Percentiles rank a stretch among this genome's conserved stretches.
Conservation (phyloP, 2,329 filamentous ascomycete species). For the Aureobasidium sp. region DNA sequence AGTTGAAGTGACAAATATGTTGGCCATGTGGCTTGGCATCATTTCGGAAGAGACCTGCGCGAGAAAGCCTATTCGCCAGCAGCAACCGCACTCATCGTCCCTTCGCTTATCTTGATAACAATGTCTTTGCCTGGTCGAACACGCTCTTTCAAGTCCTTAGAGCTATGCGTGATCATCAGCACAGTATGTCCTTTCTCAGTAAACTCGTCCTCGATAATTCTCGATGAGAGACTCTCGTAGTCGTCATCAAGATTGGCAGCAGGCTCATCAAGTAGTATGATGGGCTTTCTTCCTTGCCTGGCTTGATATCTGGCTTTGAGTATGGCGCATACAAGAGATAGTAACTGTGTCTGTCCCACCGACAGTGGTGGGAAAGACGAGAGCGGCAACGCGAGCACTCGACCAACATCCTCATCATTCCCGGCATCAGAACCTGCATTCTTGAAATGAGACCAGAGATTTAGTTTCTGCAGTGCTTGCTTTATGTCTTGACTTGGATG, state of each 20-base stretch:
- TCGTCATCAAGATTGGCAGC: constrained; percentile 11
- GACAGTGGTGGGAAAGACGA: constrained; percentile 19
- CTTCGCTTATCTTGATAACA: neutral
- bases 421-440: constrained; percentile 22
- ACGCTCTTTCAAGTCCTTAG: constrained; percentile 21
- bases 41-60: neutral
- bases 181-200: constrained; percentile 44
- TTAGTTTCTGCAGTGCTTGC: constrained; percentile 35
- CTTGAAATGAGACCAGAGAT: constrained; percentile 24
- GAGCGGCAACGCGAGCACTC: constrained; percentile 16
- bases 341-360: constrained; percentile 42
- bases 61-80: too few species aligned
- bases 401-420: constrained; percentile 22
- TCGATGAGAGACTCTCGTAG: neutral
- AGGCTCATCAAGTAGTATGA: constrained; percentile 31
- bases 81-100: neutral
- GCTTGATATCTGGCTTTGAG: constrained; percentile 25
- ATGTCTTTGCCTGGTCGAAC: neutral
- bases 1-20: neutral
- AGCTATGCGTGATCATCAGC: constrained; percentile 47
- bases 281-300: neutral
- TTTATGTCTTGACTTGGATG: constrained; percentile 31
- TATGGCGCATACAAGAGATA: constrained; percentile 39
- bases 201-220: constrained; percentile 30
- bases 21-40: neutral